Conservation (phyloP, 176 grass and related monocot species). For the Pharus latifolius region DNA sequence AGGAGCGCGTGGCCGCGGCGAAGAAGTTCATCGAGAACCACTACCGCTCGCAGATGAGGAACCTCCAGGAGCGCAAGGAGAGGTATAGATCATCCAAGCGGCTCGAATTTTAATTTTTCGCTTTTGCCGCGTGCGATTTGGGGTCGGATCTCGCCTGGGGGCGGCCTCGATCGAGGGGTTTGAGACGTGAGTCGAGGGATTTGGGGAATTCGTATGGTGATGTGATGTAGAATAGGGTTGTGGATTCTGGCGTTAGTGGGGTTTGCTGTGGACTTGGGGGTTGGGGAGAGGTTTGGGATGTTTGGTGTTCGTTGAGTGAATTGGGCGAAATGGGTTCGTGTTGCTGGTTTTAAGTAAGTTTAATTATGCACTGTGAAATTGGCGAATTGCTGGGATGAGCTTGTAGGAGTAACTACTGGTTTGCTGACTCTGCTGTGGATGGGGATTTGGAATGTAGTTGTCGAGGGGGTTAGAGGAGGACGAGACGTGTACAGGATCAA, state of each 20-base stretch:
- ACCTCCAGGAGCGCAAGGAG: conserved; percentile 55
- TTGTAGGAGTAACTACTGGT: no score
- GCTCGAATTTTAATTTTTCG: not conserved
- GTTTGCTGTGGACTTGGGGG: not conserved
- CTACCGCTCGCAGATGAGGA: conserved; percentile 63
- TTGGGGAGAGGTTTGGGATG: not conserved
- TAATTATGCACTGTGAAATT: no score
- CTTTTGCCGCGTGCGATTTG: not conserved
- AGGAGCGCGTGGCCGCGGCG: conserved; percentile 74
- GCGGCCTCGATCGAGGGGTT: not conserved
- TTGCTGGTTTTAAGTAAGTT: no score
- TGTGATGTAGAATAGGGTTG: not conserved
- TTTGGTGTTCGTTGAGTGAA: not conserved
- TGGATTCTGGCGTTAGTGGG: not conserved
- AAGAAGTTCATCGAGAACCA: conserved; percentile 92
- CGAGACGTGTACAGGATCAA: no score
- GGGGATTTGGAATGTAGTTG: not conserved
- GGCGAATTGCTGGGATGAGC: no score
- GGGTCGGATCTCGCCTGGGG: conserved; percentile 4
- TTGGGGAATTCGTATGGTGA: not conserved
- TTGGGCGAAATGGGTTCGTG: no score
- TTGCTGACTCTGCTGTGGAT: no score
- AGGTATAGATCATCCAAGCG: conserved; percentile 14
- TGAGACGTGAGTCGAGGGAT: not conserved
- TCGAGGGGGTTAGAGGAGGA: no score